Conservation (phyloP, 73 alveolate genomes). For the Breviolum minutum region DNA sequence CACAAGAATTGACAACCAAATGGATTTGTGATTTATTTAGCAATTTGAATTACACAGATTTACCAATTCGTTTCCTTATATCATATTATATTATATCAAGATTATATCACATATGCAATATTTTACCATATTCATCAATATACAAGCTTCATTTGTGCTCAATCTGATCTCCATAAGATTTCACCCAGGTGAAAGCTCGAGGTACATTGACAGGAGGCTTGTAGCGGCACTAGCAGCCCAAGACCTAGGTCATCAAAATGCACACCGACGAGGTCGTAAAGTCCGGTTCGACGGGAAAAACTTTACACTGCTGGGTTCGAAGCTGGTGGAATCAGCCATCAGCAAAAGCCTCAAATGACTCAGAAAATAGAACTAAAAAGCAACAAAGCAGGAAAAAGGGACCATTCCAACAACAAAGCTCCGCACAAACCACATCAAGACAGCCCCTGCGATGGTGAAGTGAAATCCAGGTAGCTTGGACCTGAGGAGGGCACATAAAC, state of each 20-base stretch:
- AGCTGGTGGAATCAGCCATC: neutral
- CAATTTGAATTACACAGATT: no score
- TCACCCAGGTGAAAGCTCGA: neutral
- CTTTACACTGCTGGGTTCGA: neutral
- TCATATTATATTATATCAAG: no score
- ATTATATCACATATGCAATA: no score
- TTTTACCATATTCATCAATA: no score
- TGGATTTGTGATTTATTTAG: no score
- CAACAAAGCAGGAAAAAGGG: neutral
- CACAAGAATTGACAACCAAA: no score
- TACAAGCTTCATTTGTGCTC: neutral
- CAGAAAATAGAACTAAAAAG: neutral
- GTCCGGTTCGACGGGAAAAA: neutral
- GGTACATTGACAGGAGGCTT: neutral
- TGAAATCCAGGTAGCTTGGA: neutral
- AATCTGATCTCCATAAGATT: neutral
- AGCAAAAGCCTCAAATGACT: neutral
- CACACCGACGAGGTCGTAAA: neutral
- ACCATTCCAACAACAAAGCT: neutral
- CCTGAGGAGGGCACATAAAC: neutral
- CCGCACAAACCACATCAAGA: neutral
- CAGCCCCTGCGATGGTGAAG: neutral
- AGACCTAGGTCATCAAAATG: neutral
- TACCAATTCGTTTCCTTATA: no score
- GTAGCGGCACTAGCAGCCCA: neutral